Conservation (phyloP, 305 asterid species). For the Solanum aculeatissimum region DNA sequence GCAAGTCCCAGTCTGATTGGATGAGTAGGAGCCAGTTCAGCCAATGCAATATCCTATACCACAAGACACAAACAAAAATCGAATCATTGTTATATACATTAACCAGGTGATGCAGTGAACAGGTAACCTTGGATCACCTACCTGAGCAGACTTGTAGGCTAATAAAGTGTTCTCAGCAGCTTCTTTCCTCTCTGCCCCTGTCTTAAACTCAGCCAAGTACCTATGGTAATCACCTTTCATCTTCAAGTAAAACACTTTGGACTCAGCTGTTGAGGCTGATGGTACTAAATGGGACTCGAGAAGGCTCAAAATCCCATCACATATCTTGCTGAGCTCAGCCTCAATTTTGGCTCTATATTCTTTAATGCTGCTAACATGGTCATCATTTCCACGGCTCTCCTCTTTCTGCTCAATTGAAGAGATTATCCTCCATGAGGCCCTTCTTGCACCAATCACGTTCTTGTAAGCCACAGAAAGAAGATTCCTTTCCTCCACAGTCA, state of each 20-base stretch:
- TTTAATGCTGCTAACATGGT: slow-evolving; percentile 33
- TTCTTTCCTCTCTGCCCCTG: slow-evolving; percentile 41
- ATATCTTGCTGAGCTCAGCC: slow-evolving; percentile 46
- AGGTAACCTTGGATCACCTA: not conserved
- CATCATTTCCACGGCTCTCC: slow-evolving; percentile 38
- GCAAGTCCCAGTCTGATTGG: slow-evolving; percentile 71
- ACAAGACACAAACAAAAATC: not conserved
- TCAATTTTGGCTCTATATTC: slow-evolving; percentile 46
- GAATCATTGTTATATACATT: not conserved
- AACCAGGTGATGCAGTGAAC: not conserved
- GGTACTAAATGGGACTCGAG: slow-evolving; percentile 41
- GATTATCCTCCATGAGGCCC: slow-evolving; percentile 53
- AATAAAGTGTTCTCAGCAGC: slow-evolving; percentile 47
- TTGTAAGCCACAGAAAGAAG: slow-evolving; percentile 53
- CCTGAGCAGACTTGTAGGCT: slow-evolving; percentile 61
- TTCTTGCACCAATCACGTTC: slow-evolving; percentile 53
- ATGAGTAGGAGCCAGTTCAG: slow-evolving; percentile 58
- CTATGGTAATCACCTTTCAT: slow-evolving; percentile 52
- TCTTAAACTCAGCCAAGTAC: slow-evolving; percentile 52
- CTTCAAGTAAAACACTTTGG: slow-evolving; percentile 56
- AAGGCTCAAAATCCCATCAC: slow-evolving; percentile 47
- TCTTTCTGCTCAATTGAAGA: slow-evolving; percentile 28
- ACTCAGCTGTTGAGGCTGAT: slow-evolving; percentile 38
- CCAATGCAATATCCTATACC: slow-evolving; percentile 49
- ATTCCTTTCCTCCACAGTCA: slow-evolving; percentile 50